Conservation (phyloP, 305 asterid species). For the Withania somnifera region DNA sequence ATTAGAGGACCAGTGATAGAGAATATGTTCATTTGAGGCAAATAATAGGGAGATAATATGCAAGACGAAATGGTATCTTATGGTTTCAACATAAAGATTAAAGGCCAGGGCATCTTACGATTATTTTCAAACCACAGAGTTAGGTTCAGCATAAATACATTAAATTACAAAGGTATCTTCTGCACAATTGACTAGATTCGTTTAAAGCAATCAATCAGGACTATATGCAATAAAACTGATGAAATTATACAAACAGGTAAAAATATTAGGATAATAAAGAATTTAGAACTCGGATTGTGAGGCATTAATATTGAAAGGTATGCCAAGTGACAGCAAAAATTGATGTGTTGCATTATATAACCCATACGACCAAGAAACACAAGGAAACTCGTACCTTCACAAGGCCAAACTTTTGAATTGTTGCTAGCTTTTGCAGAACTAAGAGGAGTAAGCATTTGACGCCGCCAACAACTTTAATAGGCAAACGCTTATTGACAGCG, state of each 20-base stretch:
- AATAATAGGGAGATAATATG: neutral
- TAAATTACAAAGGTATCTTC: neutral
- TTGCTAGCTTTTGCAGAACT: neutral
- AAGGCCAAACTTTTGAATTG: neutral
- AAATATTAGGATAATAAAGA: neutral
- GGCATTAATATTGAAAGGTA: neutral
- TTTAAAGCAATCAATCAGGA: neutral
- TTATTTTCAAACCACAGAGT: neutral
- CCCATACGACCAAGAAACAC: neutral
- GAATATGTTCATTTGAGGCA: neutral
- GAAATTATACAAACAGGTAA: neutral
- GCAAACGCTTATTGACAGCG: conserved; percentile 1
- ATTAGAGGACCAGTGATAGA: neutral
- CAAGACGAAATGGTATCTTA: neutral
- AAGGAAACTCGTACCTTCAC: neutral
- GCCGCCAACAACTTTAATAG: neutral
- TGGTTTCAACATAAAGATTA: neutral
- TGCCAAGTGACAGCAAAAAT: neutral
- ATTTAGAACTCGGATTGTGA: neutral
- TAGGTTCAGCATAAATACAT: neutral
- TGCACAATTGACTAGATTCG: neutral
- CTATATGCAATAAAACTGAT: neutral
- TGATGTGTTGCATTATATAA: neutral
- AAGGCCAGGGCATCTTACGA: neutral
- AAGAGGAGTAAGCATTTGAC: neutral